Percentiles rank a stretch among this genome's conserved stretches.
Conservation (phyloP, 2,329 filamentous ascomycete species). For the Fusarium pseudograminearum region DNA sequence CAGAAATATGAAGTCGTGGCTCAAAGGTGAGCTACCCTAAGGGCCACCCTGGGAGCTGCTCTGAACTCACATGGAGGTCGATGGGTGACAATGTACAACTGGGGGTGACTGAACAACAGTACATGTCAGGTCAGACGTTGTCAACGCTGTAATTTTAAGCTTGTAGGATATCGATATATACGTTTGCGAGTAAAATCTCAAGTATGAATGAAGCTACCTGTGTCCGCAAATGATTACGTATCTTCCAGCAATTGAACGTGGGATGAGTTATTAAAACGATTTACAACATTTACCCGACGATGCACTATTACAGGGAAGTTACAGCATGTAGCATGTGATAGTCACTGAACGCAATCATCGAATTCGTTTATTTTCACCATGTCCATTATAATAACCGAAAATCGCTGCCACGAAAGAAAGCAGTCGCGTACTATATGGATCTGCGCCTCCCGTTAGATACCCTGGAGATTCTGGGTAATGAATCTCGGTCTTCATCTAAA, state of each 20-base stretch:
- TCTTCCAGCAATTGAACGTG: background rate
- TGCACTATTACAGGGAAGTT: background rate
- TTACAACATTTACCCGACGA: background rate
- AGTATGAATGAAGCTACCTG: background rate
- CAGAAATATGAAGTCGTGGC: background rate
- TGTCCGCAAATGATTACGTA: too few species aligned
- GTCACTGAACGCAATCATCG: background rate
- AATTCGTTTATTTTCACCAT: background rate
- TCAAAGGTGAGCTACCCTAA: background rate
- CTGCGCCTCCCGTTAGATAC: conserved; percentile 6
- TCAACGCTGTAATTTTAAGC: background rate
- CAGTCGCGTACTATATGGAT: background rate
- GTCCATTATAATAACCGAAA: background rate
- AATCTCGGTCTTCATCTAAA: conserved; percentile 27
- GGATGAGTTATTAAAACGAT: background rate
- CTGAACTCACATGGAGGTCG: background rate
- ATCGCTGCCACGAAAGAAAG: background rate
- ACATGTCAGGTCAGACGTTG: background rate
- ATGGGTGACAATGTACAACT: background rate
- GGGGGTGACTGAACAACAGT: background rate
- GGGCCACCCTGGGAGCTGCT: background rate
- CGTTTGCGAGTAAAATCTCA: too few species aligned
- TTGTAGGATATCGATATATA: background rate
- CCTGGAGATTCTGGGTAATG: conserved; percentile 1
- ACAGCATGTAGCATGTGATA: background rate